Evolutionary conservation across 495 filamentous ascomycete genomes (phyloP), one percentile per base, ranked within the genome.

Genomic region (Aspergillus nidulans): DNA sequence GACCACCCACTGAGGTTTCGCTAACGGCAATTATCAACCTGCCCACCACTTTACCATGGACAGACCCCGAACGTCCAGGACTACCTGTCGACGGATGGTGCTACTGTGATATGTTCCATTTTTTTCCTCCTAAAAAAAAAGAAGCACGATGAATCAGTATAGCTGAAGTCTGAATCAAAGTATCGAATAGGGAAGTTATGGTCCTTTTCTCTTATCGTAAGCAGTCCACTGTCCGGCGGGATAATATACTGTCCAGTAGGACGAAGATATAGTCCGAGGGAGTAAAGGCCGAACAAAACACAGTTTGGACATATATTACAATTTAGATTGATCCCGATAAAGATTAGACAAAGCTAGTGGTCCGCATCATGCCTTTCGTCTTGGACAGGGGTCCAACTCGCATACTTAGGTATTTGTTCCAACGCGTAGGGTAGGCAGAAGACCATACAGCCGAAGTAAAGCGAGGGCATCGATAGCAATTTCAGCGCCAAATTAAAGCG

Each of bases 81-180:
- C 53, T 26, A 24, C 40, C 32, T 46, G 28, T 16, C 53, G 18
- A 12, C 51, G 24, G 43, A 54, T 16, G 45, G 43, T 8, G 39
- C 52, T 44, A 18, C 53, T 1, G 62, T 48, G 20, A 43, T 56
- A 30, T 48, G 44, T 20, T 55, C n/a, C 58, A 4, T 56, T 54
- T 18, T 64, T 64, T 25, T n/a, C n/a, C n/a, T n/a, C n/a, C n/a
- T n/a, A n/a, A n/a, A n/a, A n/a, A n/a, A n/a, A n/a, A n/a, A 52
- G 58, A 36, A 63, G 55, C 32, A 48, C 50, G 23, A 53, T 56
- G 8, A 53, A 40, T 34, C 58, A 50, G 32, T 7, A 30, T 1
- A 3, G 30, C 8, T 20, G 16, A 15, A 2, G 15, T 28, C 18
- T 24, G 6, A 8, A 49, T n/a, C 5, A 15, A 10, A 23, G 6